Evolutionary conservation across 345 rosid genomes (phyloP).

Genomic region (Lumnitzera racemosa): DNA sequence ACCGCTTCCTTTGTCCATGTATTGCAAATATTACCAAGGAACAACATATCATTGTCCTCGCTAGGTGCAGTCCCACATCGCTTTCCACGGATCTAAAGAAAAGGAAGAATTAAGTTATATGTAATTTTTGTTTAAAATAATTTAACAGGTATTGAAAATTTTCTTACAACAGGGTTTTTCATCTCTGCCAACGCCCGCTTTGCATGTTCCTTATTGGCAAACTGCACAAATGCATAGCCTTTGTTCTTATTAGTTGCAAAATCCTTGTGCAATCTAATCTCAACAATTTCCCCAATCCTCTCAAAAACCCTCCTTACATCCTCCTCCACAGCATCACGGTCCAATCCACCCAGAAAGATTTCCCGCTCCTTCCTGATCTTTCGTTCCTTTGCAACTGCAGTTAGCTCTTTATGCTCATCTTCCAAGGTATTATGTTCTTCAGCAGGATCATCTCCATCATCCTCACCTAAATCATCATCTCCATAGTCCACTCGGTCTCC

Average conservation of each 20-base stretch:
- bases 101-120: constrained; percentile 2
- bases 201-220: constrained; percentile 45
- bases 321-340: constrained; percentile 49
- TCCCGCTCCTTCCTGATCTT: constrained; percentile 52
- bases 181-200: constrained; percentile 49
- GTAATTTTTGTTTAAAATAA: not conserved
- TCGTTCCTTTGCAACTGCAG: constrained; percentile 38
- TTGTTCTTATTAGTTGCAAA: constrained; percentile 37
- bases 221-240: constrained; percentile 65
- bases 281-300: constrained; percentile 50
- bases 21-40: constrained; percentile 60
- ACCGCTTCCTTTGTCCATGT: constrained; percentile 70
- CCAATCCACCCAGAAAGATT: constrained; percentile 57
- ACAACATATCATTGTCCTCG: constrained; percentile 57
- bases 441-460: constrained; percentile 13
- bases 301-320: constrained; percentile 49
- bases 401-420: constrained; percentile 41
- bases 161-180: constrained; percentile 52
- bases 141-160: not conserved
- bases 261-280: constrained; percentile 43
- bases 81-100: constrained; percentile 49
- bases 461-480: constrained; percentile 35
- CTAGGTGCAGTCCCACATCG: constrained; percentile 62
- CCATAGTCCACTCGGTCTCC: constrained; percentile 47
- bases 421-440: constrained; percentile 33